Conservation (phyloP, 2,329 filamentous ascomycete genomes). For the Penicillium sp. region DNA sequence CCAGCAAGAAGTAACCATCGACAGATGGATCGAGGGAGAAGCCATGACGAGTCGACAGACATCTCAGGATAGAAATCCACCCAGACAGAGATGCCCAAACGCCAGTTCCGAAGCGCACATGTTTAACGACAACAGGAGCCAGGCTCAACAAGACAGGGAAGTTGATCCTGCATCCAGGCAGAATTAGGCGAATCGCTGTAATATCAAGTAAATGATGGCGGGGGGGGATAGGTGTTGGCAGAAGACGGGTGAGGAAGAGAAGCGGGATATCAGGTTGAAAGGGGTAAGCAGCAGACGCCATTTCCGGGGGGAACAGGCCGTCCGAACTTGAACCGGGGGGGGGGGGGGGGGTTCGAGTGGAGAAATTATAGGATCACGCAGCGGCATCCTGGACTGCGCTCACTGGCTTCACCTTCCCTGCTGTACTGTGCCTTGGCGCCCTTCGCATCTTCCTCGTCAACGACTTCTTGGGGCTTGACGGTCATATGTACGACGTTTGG, state of each 20-base stretch:
- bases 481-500: slow-evolving; percentile 95
- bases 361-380: slow-evolving; percentile 59
- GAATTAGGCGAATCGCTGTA: slow-evolving; percentile 9
- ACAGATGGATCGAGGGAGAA: neutral
- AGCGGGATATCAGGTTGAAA: neutral
- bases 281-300: neutral
- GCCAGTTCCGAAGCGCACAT: slow-evolving; percentile 21
- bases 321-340: neutral
- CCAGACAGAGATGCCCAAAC: slow-evolving; percentile 14
- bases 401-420: slow-evolving; percentile 55
- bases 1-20: neutral
- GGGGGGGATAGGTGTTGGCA: neutral
- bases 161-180: slow-evolving; percentile 19
- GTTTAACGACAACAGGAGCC: slow-evolving; percentile 9
- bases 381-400: slow-evolving; percentile 60
- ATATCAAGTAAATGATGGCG: slow-evolving; percentile 3
- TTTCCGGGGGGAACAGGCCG: neutral
- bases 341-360: neutral
- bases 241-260: neutral
- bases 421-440: slow-evolving; percentile 56
- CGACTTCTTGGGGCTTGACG: slow-evolving; percentile 76
- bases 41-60: neutral
- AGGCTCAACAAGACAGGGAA: neutral
- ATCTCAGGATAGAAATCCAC: neutral
- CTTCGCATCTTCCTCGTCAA: slow-evolving; percentile 77